These are phyloP conservation scores for Luzula sylvatica DNA, from an alignment of 176 grass and related monocot species.

Conservation along the genomic window DNA sequence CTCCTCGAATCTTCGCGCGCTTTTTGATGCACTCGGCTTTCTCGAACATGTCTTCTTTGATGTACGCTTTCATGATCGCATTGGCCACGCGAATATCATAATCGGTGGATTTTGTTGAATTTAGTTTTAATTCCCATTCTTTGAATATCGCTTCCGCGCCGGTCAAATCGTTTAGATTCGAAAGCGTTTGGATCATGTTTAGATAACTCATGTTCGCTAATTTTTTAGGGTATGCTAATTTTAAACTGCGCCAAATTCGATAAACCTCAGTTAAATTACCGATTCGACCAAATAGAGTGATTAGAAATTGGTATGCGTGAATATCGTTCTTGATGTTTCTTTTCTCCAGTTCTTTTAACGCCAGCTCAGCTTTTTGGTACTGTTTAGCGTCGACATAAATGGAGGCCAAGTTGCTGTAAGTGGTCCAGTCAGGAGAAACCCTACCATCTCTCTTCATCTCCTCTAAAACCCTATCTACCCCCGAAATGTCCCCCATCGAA, in stretches of 20 bases:
- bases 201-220: conserved; percentile 88
- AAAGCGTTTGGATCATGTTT: conserved; percentile 89
- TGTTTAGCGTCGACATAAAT: conserved; percentile 66
- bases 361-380: conserved; percentile 70
- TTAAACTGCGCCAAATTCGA: conserved; percentile 75
- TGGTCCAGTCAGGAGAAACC: conserved; percentile 90
- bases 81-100: conserved; percentile 88
- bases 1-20: conserved; percentile 55
- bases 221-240: conserved; percentile 35
- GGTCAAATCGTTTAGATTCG: conserved; percentile 77
- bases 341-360: conserved; percentile 87
- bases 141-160: conserved; percentile 83
- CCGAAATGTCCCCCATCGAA: conserved; percentile 44
- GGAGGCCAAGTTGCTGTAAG: conserved; percentile 90
- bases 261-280: conserved; percentile 85
- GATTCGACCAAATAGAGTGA: conserved; percentile 67
- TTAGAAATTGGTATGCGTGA: conserved; percentile 84
- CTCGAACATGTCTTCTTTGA: conserved; percentile 69
- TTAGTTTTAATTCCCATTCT: conserved; percentile 66
- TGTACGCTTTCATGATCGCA: conserved; percentile 86
- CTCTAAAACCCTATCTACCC: conserved; percentile 84
- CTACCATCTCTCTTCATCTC: conserved; percentile 93
- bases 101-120: conserved; percentile 17
- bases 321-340: conserved; percentile 50
- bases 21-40: conserved; percentile 62